A percentile compares a stretch with the other conserved stretches of the same genome.
These are phyloP conservation scores for Fagus crenata DNA, from an alignment of 306 rosid species.

Conservation along the genomic window DNA sequence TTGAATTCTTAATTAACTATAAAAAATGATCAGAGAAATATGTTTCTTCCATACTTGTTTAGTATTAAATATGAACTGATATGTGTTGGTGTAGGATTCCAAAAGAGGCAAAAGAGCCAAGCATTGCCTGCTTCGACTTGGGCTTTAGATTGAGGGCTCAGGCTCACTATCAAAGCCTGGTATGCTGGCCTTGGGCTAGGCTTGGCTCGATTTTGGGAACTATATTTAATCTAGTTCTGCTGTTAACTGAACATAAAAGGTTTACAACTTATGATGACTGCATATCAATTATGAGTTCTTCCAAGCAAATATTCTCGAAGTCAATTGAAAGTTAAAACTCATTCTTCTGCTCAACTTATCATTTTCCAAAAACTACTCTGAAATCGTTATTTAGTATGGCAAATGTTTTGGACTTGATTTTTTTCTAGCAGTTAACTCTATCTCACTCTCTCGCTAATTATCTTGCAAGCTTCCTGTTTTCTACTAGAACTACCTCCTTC, in stretches of 20 bases:
- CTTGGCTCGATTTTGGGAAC: not conserved
- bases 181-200: not conserved
- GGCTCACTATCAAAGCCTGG: constrained; percentile 8
- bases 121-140: not conserved
- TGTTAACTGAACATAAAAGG: not conserved
- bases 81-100: not conserved
- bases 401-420: not conserved
- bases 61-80: not conserved
- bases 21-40: not conserved
- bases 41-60: not conserved
- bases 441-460: not conserved
- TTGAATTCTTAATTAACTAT: not conserved
- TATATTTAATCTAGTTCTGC: not conserved
- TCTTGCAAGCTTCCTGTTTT: not conserved
- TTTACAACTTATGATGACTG: not conserved
- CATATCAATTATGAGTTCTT: not conserved
- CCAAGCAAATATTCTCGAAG: not conserved
- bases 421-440: too few relatives aligned
- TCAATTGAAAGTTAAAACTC: not conserved
- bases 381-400: not conserved
- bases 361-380: not conserved
- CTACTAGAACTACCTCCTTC: not conserved
- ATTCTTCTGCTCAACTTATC: not conserved
- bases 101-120: not conserved
- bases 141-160: not conserved